Evolutionary conservation across 495 filamentous ascomycete species (phyloP).

Genomic region (Annulohypoxylon moriforme): DNA sequence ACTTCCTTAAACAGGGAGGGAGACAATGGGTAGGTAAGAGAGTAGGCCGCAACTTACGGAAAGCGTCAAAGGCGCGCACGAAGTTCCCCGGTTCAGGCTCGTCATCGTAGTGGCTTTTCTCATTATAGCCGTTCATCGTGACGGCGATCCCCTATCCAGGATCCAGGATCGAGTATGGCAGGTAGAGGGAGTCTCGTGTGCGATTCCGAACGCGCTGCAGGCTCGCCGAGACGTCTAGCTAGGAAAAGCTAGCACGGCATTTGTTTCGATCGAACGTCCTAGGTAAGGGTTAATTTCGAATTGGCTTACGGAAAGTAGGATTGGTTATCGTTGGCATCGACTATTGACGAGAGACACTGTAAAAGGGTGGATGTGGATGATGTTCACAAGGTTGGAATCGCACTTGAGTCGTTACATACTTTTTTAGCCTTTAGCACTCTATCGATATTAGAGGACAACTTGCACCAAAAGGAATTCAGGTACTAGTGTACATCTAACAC

Average conservation of each 20-base stretch:
- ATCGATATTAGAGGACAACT: conserved; percentile 40
- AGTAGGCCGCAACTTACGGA: conserved; percentile 70
- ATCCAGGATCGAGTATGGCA: neutral
- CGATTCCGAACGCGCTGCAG: conserved; percentile 30
- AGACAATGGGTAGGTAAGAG: neutral
- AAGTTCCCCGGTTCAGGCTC: conserved; percentile 73
- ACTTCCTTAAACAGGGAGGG: neutral
- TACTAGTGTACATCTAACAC: conserved; percentile 1
- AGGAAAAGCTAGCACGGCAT: conserved; percentile 36
- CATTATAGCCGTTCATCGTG: conserved; percentile 69
- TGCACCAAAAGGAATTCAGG: conserved; percentile 37
- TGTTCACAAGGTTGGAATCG: neutral
- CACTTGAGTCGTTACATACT: neutral
- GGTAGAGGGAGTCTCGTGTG: neutral
- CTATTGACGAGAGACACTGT: conserved; percentile 8
- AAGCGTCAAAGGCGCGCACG: conserved; percentile 93
- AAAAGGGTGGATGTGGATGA: neutral
- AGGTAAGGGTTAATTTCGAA: neutral
- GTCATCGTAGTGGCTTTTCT: conserved; percentile 78
- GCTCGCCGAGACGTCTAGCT: conserved; percentile 39
- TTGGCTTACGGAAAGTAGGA: conserved; percentile 2
- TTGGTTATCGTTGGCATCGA: conserved; percentile 13
- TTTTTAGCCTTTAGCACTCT: neutral
- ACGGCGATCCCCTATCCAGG: conserved; percentile 6
- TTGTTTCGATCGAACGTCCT: conserved; percentile 18